Evolutionary conservation across 1,139 yeast genomes (phyloP).

Genomic region (Taphrina deformans): DNA sequence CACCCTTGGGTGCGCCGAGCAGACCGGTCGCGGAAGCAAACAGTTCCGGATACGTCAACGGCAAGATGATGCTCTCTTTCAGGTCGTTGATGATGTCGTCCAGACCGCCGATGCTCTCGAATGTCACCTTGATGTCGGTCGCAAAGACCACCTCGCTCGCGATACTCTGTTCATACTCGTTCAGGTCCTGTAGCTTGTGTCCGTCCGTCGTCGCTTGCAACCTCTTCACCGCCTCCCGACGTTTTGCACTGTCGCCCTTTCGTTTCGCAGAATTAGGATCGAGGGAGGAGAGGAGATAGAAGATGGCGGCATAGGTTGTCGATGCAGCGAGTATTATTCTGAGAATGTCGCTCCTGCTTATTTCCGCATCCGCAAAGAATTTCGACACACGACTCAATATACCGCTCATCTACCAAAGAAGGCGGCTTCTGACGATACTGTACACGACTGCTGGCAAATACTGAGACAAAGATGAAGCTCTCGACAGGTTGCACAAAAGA

Average conservation of each 20-base stretch:
- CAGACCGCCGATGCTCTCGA: constrained; percentile 81
- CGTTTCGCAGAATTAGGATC: constrained; percentile 17
- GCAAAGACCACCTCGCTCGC: constrained; percentile 81
- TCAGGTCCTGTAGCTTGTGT: constrained; percentile 49
- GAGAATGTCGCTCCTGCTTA: constrained; percentile 21
- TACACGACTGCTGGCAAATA: too few species aligned
- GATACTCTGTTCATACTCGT: constrained; percentile 75
- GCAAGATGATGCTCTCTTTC: constrained; percentile 82
- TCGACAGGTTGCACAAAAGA: too few species aligned
- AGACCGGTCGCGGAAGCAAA: constrained; percentile 59
- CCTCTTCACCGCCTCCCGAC: constrained; percentile 23
- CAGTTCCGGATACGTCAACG: constrained; percentile 55
- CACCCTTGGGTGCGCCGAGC: constrained; percentile 91
- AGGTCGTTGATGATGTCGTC: constrained; percentile 78
- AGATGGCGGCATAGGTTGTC: constrained; percentile 33
- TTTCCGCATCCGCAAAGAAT: constrained; percentile 18
- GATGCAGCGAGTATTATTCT: constrained; percentile 28
- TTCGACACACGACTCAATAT: constrained; percentile 10
- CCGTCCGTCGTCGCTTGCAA: constrained; percentile 28
- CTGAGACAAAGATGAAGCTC: too few species aligned
- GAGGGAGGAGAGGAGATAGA: constrained; percentile 21
- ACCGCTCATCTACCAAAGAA: constrained; percentile 1
- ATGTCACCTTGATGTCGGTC: constrained; percentile 71
- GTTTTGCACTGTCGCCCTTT: constrained; percentile 20
- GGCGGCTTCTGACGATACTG: constrained; percentile 6